Evolutionary conservation across 2,329 filamentous ascomycete species (phyloP), one percentile per base, ranked within the genome.

Genomic region (Furcasterigmium furcatum): DNA sequence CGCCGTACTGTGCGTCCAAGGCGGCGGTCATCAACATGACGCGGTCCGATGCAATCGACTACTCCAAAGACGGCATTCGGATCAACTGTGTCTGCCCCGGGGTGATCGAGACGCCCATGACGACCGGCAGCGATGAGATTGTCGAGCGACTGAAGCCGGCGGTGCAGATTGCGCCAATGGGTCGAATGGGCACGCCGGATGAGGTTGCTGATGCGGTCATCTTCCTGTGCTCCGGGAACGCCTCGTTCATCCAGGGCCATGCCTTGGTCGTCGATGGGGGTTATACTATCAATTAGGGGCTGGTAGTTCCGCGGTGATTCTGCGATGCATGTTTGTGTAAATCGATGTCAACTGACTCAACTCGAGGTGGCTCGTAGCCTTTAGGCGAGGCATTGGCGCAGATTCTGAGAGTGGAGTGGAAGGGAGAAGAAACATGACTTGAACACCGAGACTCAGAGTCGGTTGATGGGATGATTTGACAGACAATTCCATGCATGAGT

Each of bases 41-140:
- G 0, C 64, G 72, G 6, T 66, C 74, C 1, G 78, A 80, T 51
- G 77, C 76, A 2, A 78, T 80, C 18, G 74, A 82, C 51, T 80
- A 81, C 53, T 74, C 77, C 0, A 50, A 51, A 2, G 62, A 68
- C 30, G 58, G 56, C 2, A 67, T 70, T 40, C 55, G 66, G 14
- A 55, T 69, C 20, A 70, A 88, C 62, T 85, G 80, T 21, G 76
- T 88, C 46, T 84, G 79, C 38, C 84, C 85, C 0, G 84, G 85
- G 0, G 83, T 86, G 52, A 85, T 76, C 35, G 67, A 69, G 32
- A 76, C 73, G 4, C 70, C 70, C 0, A 68, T 76, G 64, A 72
- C 70, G 4, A 71, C 63, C 10, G 58, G 62, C 8, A 64, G 62
- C 3, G 52, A 62, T 5, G 71, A 73, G 43, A 55, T 69, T 2